Percentiles rank a stretch among this genome's conserved stretches.
Conservation (phyloP, 1,139 yeast genomes). For the Geotrichum macrosporum region DNA sequence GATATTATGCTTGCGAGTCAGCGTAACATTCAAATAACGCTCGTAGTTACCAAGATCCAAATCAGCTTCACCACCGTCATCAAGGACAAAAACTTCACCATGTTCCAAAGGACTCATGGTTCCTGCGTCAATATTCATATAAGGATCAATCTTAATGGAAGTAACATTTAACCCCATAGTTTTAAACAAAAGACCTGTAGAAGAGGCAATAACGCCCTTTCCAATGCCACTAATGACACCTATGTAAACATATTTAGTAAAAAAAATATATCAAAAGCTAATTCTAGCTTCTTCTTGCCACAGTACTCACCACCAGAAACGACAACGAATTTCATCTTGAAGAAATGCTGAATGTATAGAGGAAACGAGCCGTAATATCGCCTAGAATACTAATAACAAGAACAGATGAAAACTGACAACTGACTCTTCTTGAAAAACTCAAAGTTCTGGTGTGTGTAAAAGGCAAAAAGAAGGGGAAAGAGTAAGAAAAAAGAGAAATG, state of each 20-base stretch:
- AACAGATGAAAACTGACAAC: background rate
- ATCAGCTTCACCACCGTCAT: conserved; percentile 99
- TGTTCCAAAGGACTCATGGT: conserved; percentile 99
- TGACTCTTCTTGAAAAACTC: background rate
- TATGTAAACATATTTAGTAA: conserved; percentile 55
- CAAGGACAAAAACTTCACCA: conserved; percentile 95
- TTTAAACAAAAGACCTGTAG: conserved; percentile 91
- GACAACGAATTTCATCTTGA: conserved; percentile 90
- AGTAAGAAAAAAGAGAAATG: too few species aligned
- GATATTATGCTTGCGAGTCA: conserved; percentile 90
- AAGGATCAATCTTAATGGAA: conserved; percentile 96
- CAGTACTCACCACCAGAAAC: conserved; percentile 81
- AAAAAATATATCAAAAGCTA: conserved; percentile 1
- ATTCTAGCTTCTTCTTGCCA: conserved; percentile 19
- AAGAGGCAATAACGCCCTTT: conserved; percentile 94
- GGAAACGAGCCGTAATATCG: background rate
- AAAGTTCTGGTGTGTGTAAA: conserved; percentile 19
- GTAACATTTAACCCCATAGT: conserved; percentile 93
- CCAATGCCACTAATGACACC: conserved; percentile 99
- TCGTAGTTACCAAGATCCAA: conserved; percentile 97
- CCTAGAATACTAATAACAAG: background rate
- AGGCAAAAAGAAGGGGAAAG: conserved; percentile 22
- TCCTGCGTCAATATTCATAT: conserved; percentile 98
- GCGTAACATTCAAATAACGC: conserved; percentile 87
- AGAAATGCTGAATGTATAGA: background rate